Base-by-base conservation (phyloP, 228 moss, liverwort and hornwort species). In the Sphagnum fallax region DNA sequence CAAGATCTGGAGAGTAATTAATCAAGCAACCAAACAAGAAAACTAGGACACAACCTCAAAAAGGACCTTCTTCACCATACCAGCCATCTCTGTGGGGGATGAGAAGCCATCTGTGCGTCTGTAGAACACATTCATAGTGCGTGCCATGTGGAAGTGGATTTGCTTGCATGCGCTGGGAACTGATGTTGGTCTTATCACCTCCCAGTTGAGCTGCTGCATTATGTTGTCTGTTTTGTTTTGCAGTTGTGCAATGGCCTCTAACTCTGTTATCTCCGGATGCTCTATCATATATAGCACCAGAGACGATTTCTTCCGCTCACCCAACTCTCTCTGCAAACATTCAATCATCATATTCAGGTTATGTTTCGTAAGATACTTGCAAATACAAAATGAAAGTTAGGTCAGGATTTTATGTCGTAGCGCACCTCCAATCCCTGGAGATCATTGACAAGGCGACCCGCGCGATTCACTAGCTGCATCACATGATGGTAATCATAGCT, bases 401-500 rank as follows among this genome's bases (percentile, higher is more conserved):
- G 51, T 12, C 70, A 61, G 63, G 5, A 59, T 18, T 13, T 13
- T 2, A 14, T 59, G 7, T 59, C 14, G 58, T 64, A n/a, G 57
- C 69, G 5, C 18, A 92, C 92, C 83, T 84, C 69, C 16, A 72
- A 65, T 67, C 83, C 77, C 67, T 77, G 84, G 61, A 90, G 80
- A 65, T 93, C 90, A 63, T 93, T 87, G 52, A 82, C 75, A 68
- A 93, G 73, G 64, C 87, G 83, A 49, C 85, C 76, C 4, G 77
- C 70, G 10, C 62, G 15, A 66, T 79, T 82, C 52, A 77, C 76
- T 14, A 87, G 75, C 52, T 76, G 65, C 88, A 83, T 89, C 58
- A 89, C 32, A 50, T 70, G 15, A 14, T 78, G 72, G 70, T 77
- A 82, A 75, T 82, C 81, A 5, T 65, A 55, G 53, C 83, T 78